A percentile compares a stretch with the other conserved stretches of the same genome.
Evolutionary conservation across 2,329 filamentous ascomycete species (phyloP).

Genomic region (Blumeria graminis): DNA sequence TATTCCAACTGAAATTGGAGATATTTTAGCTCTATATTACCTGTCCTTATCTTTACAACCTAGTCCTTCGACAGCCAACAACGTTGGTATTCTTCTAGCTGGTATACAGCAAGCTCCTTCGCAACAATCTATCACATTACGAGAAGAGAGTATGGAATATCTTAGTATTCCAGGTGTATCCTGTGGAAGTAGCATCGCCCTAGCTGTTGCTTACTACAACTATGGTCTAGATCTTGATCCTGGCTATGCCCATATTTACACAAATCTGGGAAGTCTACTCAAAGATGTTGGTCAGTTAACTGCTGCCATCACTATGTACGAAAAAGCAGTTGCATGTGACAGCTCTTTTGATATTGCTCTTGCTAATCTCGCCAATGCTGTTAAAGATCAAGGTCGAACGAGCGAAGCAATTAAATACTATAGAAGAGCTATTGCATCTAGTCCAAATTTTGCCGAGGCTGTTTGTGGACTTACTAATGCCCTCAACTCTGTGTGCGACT

Average conservation of each 20-base stretch:
- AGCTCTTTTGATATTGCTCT: slow-evolving; percentile 90
- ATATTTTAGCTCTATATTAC: slow-evolving; percentile 89
- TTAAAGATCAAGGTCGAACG: slow-evolving; percentile 86
- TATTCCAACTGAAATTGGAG: slow-evolving; percentile 54
- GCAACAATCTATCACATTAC: slow-evolving; percentile 14
- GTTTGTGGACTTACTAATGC: slow-evolving; percentile 90
- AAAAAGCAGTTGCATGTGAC: slow-evolving; percentile 78
- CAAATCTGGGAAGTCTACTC: slow-evolving; percentile 78
- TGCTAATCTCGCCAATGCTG: slow-evolving; percentile 88
- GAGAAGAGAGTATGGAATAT: slow-evolving; percentile 14
- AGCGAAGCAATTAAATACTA: slow-evolving; percentile 86
- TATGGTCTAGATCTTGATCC: slow-evolving; percentile 73
- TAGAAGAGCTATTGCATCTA: slow-evolving; percentile 68
- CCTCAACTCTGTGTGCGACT: slow-evolving; percentile 88
- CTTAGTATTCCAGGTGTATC: slow-evolving; percentile 49
- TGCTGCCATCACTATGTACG: slow-evolving; percentile 88
- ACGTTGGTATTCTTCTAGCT: slow-evolving; percentile 89
- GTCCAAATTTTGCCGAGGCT: slow-evolving; percentile 86
- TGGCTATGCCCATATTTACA: slow-evolving; percentile 86
- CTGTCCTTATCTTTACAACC: slow-evolving; percentile 82
- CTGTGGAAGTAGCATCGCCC: slow-evolving; percentile 64
- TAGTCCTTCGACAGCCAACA: slow-evolving; percentile 93
- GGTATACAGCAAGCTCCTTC: slow-evolving; percentile 53
- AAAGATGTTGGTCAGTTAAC: slow-evolving; percentile 91
- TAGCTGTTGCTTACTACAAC: slow-evolving; percentile 85